These are phyloP conservation scores for Onygenales sp. DNA, from an alignment of 2,329 filamentous ascomycete genomes.

Conservation along the genomic window DNA sequence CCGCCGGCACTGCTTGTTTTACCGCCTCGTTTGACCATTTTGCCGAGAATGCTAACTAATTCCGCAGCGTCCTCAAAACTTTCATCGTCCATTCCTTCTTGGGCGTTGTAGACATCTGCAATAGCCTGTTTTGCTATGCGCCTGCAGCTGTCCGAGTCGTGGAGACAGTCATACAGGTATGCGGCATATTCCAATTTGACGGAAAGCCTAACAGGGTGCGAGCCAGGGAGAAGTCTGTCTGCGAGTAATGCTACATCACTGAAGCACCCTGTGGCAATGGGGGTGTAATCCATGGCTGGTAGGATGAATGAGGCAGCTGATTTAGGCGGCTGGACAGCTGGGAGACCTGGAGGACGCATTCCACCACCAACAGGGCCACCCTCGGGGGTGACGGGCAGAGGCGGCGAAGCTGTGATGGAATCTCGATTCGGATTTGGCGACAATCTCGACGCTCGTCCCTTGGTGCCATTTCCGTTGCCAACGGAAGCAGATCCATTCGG, in stretches of 20 bases:
- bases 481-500: slow-evolving; percentile 16
- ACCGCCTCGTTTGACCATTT: slow-evolving; percentile 71
- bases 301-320: slow-evolving; percentile 64
- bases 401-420: slow-evolving; percentile 35
- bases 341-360: slow-evolving; percentile 38
- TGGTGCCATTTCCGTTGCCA: background rate
- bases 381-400: slow-evolving; percentile 42
- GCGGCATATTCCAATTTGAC: slow-evolving; percentile 88
- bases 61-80: slow-evolving; percentile 90
- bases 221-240: slow-evolving; percentile 68
- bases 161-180: slow-evolving; percentile 86
- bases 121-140: slow-evolving; percentile 74
- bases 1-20: slow-evolving; percentile 22
- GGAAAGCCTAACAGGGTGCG: slow-evolving; percentile 78
- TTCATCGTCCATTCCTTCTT: slow-evolving; percentile 88
- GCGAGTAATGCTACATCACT: slow-evolving; percentile 65
- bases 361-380: slow-evolving; percentile 47
- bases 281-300: slow-evolving; percentile 70
- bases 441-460: slow-evolving; percentile 1
- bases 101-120: slow-evolving; percentile 79
- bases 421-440: slow-evolving; percentile 17
- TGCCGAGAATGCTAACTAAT: slow-evolving; percentile 73
- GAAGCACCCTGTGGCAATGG: slow-evolving; percentile 73
- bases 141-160: slow-evolving; percentile 68
- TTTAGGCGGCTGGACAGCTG: slow-evolving; percentile 21